Evolutionary conservation across 768 basidiomycete genomes (phyloP), one percentile per base, ranked within the genome.

Genomic region (Porphyrellus cyaneotinctus): DNA sequence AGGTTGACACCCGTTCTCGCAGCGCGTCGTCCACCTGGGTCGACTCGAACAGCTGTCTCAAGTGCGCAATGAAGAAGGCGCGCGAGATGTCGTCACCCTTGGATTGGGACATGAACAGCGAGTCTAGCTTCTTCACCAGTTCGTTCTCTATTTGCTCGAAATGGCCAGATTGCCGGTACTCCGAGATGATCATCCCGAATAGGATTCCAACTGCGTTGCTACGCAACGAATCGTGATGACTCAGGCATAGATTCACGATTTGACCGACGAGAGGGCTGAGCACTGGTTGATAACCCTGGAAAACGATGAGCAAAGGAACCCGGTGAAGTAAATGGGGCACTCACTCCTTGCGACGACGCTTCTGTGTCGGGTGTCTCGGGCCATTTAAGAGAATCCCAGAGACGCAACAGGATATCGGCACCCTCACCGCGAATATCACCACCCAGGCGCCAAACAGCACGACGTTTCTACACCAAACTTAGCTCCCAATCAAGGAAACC

Each of bases 341-440:
- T 67, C 71, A 91, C 91, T 42, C 87, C 87, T 65, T 84, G 85
- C 62, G 84, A 73, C 48, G 77, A 73, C 48, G 76, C 72, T 47
- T 62, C 68, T 13, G 47, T 23, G 49, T 82, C 84, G 3, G 74
- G 76, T 37, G 72, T 75, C 54, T 88, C 84, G 7, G 84, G 81
- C 81, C 85, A 87, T 4, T 87, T 90, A 20, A 98, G 77, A 2
- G 89, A 83, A 61, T 88, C 82, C 95, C 95, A 98, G 6, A 95
- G 72, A 30, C 78, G 82, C 15, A 87, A 70, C 41, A 97, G 69
- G 51, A 95, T 84, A 7, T 81, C 74, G 2, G 93, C 88, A 15
- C 93, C 95, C 67, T 95, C 90, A 11, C 93, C 94, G 22, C 95
- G 83, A 62, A 97, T 84, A 71, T 98, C 95, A 24, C 94, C 94